phyloP scores from a whole-genome alignment of 2,329 filamentous ascomycete species.

The Colletotrichum tofieldiae region DNA sequence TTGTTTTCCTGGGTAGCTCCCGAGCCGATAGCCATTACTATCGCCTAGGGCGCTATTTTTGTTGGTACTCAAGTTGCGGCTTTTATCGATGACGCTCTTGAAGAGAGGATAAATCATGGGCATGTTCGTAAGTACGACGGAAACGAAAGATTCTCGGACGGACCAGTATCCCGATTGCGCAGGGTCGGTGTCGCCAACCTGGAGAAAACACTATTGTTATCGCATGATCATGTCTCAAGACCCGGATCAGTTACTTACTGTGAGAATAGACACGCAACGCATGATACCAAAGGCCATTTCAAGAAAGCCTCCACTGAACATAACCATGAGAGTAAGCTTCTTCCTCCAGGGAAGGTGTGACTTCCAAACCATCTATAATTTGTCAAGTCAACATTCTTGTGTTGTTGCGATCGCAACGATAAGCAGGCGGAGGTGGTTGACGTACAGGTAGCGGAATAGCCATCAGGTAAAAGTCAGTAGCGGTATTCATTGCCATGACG shows the following conservation, averaged over 20 bases:
- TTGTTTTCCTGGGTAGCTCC: conserved; percentile 26
- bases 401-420: not conserved
- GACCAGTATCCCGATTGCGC: conserved; percentile 56
- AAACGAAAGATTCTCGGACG: conserved; percentile 58
- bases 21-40: conserved; percentile 29
- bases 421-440: not conserved
- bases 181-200: conserved; percentile 50
- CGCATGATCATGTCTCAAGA: too few species aligned
- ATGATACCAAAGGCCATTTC: conserved; percentile 39
- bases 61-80: conserved; percentile 35
- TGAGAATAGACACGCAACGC: conserved; percentile 36
- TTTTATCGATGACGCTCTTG: conserved; percentile 46
- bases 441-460: conserved; percentile 25
- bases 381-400: not conserved
- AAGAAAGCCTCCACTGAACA: conserved; percentile 39
- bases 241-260: not conserved
- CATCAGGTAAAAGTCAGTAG: conserved; percentile 37
- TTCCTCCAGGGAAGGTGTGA: conserved; percentile 33
- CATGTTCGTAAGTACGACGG: conserved; percentile 56
- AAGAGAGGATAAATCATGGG: conserved; percentile 57
- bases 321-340: conserved; percentile 31
- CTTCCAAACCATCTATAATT: conserved; percentile 28
- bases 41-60: conserved; percentile 13
- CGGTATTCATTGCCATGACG: conserved; percentile 36
- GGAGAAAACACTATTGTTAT: conserved; percentile 20